These are phyloP conservation scores for Penicillium sp. DNA, from an alignment of 2,329 filamentous ascomycete species.

Conservation along the genomic window DNA sequence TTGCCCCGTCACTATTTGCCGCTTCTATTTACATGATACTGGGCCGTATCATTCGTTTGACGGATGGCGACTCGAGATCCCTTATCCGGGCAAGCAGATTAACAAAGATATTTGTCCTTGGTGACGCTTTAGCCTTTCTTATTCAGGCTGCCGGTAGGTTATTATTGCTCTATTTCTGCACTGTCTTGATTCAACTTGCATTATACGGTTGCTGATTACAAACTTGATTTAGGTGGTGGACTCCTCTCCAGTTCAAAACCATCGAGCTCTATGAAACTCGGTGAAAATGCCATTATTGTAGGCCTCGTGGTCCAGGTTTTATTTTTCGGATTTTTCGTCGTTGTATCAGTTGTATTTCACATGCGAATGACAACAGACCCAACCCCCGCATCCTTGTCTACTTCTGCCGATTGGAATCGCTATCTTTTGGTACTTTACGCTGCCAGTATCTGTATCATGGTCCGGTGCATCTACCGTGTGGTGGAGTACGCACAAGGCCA, in stretches of 20 bases:
- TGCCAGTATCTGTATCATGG: constrained; percentile 32
- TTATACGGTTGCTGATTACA: too few species aligned
- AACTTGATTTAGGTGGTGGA: too few species aligned
- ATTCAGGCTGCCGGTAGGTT: constrained; percentile 28
- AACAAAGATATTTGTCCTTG: constrained; percentile 40
- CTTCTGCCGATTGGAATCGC: neutral
- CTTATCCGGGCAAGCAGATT: constrained; percentile 34
- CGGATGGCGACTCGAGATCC: constrained; percentile 40
- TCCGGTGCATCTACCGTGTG: constrained; percentile 36
- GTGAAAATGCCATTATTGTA: constrained; percentile 34
- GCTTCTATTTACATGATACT: constrained; percentile 43
- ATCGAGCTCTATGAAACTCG: too few species aligned
- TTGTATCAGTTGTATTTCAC: constrained; percentile 56
- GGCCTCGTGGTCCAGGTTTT: constrained; percentile 63
- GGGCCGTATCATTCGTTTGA: constrained; percentile 39
- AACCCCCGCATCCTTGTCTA: neutral
- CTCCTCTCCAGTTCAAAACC: too few species aligned
- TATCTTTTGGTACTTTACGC: constrained; percentile 24
- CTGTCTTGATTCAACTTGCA: too few species aligned
- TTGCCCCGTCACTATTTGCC: constrained; percentile 45
- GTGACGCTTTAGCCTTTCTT: constrained; percentile 36
- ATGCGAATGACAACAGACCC: constrained; percentile 36
- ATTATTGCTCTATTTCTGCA: too few species aligned
- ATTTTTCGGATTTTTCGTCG: constrained; percentile 61
- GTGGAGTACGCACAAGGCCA: constrained; percentile 35